These are phyloP conservation scores for Hyphochytrium catenoides DNA, from an alignment of 352 stramenopile genomes.

Conservation along the genomic window DNA sequence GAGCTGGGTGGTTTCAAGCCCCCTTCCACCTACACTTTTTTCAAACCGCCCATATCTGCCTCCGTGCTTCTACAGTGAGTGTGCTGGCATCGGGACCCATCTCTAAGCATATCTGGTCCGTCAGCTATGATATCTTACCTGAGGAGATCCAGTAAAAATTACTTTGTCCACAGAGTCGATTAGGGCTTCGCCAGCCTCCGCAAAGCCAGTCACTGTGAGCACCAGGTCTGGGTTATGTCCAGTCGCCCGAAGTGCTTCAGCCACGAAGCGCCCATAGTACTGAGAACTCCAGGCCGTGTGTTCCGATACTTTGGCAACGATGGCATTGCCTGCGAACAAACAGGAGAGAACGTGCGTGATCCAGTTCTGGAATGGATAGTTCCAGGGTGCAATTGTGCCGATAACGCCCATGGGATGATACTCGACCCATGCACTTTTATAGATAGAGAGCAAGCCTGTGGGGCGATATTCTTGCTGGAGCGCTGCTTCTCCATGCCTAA, in stretches of 20 bases:
- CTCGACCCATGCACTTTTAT: no score
- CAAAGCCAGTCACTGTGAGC: constrained; percentile 37
- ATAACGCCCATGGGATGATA: constrained; percentile 41
- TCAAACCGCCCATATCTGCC: no score
- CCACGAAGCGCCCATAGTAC: constrained; percentile 6
- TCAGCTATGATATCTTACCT: no score
- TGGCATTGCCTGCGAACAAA: constrained; percentile 59
- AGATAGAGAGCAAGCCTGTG: no score
- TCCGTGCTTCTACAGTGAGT: no score
- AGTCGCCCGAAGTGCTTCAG: constrained; percentile 22
- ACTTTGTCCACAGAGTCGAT: constrained; percentile 63
- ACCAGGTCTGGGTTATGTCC: constrained; percentile 53
- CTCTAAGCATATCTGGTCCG: no score
- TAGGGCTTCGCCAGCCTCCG: constrained; percentile 42
- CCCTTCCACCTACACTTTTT: no score
- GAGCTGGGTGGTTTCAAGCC: no score
- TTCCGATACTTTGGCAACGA: constrained; percentile 64
- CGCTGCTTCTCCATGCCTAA: no score
- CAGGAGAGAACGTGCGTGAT: constrained; percentile 68
- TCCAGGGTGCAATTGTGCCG: constrained; percentile 33
- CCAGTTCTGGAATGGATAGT: constrained; percentile 61
- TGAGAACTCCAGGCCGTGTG: constrained; percentile 46
- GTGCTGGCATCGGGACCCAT: no score
- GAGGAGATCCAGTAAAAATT: constrained; percentile 65
- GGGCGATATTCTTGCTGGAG: no score